Conservation (phyloP, 495 filamentous ascomycete species). For the Neurospora sp. region DNA sequence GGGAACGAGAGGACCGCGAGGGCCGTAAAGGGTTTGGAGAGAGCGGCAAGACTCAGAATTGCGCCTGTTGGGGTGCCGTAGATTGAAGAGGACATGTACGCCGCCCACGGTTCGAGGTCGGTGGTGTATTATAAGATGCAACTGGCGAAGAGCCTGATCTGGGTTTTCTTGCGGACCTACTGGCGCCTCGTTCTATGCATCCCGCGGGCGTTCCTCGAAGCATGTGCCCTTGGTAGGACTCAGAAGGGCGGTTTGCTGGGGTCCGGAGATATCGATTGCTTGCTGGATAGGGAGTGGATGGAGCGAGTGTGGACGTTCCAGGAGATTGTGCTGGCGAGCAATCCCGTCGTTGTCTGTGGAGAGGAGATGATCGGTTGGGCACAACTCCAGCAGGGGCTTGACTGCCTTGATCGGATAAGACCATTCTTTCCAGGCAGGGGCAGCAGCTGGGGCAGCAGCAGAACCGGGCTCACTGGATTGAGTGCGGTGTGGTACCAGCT, state of each 20-base stretch:
- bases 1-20: neutral
- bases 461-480: neutral
- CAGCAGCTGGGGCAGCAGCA: neutral
- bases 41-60: neutral
- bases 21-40: neutral
- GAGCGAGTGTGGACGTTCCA: neutral
- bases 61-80: neutral
- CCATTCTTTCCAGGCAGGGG: neutral
- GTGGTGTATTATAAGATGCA: neutral
- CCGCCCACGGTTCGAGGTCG: neutral
- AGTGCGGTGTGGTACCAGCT: neutral
- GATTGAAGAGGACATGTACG: neutral
- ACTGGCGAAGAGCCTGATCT: neutral
- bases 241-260: neutral
- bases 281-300: neutral
- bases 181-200: neutral
- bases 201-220: neutral
- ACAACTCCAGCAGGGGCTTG: neutral
- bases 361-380: neutral
- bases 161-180: neutral
- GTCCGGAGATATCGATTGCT: neutral
- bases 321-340: neutral
- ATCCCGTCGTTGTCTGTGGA: constrained; percentile 1
- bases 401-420: neutral
- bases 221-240: neutral